A percentile compares a stretch with the other conserved stretches of the same genome.
Evolutionary conservation across 2,329 filamentous ascomycete species (phyloP).

Genomic region (Fusarium piperis): DNA sequence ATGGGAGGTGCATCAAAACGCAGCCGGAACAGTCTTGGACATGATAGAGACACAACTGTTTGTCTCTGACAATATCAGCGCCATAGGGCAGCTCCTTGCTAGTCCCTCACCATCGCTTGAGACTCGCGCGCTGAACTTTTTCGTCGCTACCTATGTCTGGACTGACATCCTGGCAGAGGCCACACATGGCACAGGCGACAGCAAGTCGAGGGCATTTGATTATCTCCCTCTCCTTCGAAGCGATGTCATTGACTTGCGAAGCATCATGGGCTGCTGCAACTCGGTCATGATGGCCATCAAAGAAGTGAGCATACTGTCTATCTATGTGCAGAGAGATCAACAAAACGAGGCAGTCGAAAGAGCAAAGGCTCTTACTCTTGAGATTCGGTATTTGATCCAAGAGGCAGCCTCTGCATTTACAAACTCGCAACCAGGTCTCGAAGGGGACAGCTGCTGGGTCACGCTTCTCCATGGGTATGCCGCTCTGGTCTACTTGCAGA

Average conservation of each 20-base stretch:
- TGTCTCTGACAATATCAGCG: neutral
- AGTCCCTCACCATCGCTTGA: neutral
- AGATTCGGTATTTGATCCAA: neutral
- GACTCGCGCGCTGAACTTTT: neutral
- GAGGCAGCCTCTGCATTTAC: neutral
- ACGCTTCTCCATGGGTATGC: constrained; percentile 8
- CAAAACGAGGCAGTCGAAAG: neutral
- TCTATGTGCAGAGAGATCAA: neutral
- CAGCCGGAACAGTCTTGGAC: constrained; percentile 8
- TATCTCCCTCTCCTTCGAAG: constrained; percentile 6
- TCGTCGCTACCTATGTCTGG: constrained; percentile 9
- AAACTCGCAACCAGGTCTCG: neutral
- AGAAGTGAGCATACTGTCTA: constrained; percentile 2
- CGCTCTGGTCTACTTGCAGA: neutral
- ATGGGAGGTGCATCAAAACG: constrained; percentile 9
- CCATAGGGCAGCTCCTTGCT: neutral
- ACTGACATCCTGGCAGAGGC: constrained; percentile 12
- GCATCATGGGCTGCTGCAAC: constrained; percentile 10
- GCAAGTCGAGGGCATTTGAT: neutral
- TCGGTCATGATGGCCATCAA: constrained; percentile 11
- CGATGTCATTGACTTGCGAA: neutral
- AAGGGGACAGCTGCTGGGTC: constrained; percentile 8
- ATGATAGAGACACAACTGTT: neutral
- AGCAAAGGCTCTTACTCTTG: neutral
- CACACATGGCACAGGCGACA: neutral